Evolutionary conservation across 352 stramenopile species (phyloP), one percentile per base, ranked within the genome.

Genomic region (Phytopythium chamaehyphon): DNA sequence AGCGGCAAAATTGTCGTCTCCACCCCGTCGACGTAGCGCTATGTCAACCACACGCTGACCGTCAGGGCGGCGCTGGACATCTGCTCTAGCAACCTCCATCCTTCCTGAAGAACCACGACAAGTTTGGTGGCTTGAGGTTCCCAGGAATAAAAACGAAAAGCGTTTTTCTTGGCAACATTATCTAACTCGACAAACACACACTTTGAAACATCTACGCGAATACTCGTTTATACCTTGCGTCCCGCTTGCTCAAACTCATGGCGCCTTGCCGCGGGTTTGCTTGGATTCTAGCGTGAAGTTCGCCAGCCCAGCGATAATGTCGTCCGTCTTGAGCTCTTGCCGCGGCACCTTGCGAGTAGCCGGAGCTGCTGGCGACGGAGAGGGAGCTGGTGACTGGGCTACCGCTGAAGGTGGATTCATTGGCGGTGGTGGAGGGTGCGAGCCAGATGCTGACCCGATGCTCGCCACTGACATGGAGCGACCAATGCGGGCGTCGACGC

Each of bases 31-130:
- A 7, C 71, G 57, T 48, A 88, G 59, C 7, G 70, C 83, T 38
- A 82, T 62, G 19, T 86, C 75, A 52, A 86, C 72, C 18, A 87
- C 23, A 42, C 76, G 84, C 40, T 78, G 74, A 24, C 75, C 73
- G 37, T 76, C 67, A 0, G 69, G 50, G 22, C 63, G 54, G 21
- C 68, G 57, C 33, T 66, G 64, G 19, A 82, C 61, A 5, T 54
- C 57, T 15, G 70, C 79, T 48, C 62, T 82, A 51, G 76, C 77
- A 28, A 86, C 53, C 50, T 86, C 63, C 74, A 86, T 86, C 8
- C 47, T 42, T 9, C 18, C 39, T 10, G 9, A 33, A 5, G 5
- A 5, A 33, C 28, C 28, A 10, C 28, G 9, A 9, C 28, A 33
- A 33, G 28, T 33, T 33, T 33, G 28, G 5, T 33, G 28, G 28